Evolutionary conservation across 1,284 basidiomycete genomes (phyloP), one percentile per base, ranked within the genome.

Genomic region (Taiwanofungus camphoratus): DNA sequence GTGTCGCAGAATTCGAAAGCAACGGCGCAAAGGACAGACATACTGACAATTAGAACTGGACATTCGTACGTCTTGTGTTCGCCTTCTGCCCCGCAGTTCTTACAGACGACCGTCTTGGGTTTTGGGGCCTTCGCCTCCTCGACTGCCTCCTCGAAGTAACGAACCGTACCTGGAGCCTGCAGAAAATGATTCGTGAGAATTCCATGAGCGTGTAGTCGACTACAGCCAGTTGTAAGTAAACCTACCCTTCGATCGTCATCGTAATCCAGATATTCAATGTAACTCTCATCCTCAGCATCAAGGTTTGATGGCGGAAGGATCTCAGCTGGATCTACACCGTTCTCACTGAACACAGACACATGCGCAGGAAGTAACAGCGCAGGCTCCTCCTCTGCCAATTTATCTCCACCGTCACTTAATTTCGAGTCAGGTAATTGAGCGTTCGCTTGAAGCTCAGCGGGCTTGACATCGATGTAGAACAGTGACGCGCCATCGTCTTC

Each of bases 201-300:
- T 36, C 3, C 19, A 32, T 31, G 31, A 34, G 3, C 24, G n/a
- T 6, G n/a, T n/a, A n/a, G n/a, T n/a, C 23, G 21, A 30, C 15
- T 6, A 34, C 11, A 18, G n/a, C n/a, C n/a, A n/a, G n/a, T n/a
- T n/a, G n/a, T n/a, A n/a, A n/a, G 9, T 23, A 16, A 11, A 53
- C 70, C 24, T 45, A 83, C 83, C 64, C 71, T 74, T 19, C 69
- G 65, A 52, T 79, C 77, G 45, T 83, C 82, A 48, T 58, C 61
- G 30, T 79, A 82, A 53, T 87, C 83, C 29, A 88, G 65, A 55
- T 83, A 86, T 43, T 87, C 77, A 48, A 88, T 87, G 52, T 76
- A 83, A 50, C 74, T 73, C 8, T 79, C 76, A 3, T 70, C 69
- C 11, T 64, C 61, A 0, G 70, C 68, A 19, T 70, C 65, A 19